Conservation (phyloP, 2,329 filamentous ascomycete genomes). For the Hypoxylon sp. region DNA sequence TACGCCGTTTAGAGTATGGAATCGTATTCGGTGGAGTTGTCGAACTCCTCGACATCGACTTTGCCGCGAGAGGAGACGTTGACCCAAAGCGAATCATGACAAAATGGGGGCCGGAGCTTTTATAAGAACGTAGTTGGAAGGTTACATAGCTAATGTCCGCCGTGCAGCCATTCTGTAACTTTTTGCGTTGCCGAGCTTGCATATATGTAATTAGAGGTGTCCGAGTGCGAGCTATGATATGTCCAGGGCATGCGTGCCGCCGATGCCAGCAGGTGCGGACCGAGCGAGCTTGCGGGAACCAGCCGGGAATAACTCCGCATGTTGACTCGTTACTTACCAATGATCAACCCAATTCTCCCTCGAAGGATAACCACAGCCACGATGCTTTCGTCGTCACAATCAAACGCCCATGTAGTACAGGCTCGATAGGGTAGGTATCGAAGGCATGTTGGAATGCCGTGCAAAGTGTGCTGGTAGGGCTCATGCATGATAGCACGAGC, state of each 20-base stretch:
- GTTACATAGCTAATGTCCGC: too few species aligned
- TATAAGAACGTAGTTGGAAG: too few species aligned
- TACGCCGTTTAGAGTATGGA: not conserved
- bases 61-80: too few species aligned
- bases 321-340: slow-evolving; percentile 3
- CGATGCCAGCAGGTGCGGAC: not conserved
- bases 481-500: not conserved
- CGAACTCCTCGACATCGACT: too few species aligned
- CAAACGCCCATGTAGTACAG: not conserved
- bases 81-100: too few species aligned
- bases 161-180: too few species aligned
- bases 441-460: not conserved
- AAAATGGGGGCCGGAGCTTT: too few species aligned
- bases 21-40: not conserved
- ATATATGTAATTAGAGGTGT: too few species aligned
- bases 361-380: slow-evolving; percentile 10
- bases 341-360: not conserved
- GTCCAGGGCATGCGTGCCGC: too few species aligned
- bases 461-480: not conserved
- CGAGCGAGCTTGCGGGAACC: not conserved
- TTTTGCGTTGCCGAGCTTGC: too few species aligned
- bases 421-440: not conserved
- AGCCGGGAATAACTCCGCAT: slow-evolving; percentile 8
- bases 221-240: too few species aligned
- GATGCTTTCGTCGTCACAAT: not conserved